Evolutionary conservation across 2,329 filamentous ascomycete genomes (phyloP).

Genomic region (Colletotrichum sp.): DNA sequence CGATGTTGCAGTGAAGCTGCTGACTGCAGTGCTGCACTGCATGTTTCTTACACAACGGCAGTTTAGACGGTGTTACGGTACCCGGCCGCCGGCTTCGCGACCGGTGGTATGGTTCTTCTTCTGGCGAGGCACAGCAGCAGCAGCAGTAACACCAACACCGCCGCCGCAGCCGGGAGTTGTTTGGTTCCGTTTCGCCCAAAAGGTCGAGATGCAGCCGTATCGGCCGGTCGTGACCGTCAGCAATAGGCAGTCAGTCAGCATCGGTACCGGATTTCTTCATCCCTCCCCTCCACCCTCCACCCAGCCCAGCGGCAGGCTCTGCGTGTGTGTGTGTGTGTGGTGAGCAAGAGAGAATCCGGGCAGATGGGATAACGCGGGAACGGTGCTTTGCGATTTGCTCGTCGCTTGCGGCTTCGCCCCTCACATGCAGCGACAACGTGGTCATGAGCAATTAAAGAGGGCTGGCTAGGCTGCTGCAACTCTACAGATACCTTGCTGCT

Average conservation of each 20-base stretch:
- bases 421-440: neutral
- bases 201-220: neutral
- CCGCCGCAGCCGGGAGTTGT: neutral
- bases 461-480: neutral
- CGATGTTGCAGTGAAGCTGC: neutral
- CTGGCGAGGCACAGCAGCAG: neutral
- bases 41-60: neutral
- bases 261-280: neutral
- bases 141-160: neutral
- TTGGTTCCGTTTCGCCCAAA: neutral
- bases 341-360: neutral
- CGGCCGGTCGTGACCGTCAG: neutral
- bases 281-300: neutral
- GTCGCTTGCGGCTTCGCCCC: neutral
- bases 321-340: neutral
- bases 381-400: neutral
- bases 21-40: too few species aligned
- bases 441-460: neutral
- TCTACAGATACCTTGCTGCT: too few species aligned
- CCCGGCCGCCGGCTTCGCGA: neutral
- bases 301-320: too few species aligned
- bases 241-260: neutral
- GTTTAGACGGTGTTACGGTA: neutral
- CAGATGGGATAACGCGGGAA: neutral
- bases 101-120: neutral